A percentile compares a stretch with the other conserved stretches of the same genome.
Conservation (phyloP, 257 asterid genomes). For the Haberlea rhodopensis region DNA sequence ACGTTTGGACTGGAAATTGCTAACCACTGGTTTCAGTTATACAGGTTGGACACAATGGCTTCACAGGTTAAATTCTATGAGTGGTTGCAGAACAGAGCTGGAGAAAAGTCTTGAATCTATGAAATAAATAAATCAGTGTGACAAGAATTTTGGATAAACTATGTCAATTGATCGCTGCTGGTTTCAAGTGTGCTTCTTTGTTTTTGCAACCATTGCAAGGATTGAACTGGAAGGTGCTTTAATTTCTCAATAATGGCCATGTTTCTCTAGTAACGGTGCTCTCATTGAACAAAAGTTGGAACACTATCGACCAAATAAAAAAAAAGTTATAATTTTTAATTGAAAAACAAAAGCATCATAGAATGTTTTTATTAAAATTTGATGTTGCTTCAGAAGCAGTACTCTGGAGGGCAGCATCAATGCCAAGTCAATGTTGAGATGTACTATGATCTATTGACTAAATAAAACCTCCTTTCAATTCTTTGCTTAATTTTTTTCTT, state of each 20-base stretch:
- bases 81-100: constrained; percentile 83
- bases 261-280: neutral
- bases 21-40: constrained; percentile 76
- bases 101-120: constrained; percentile 27
- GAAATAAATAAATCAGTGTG: neutral
- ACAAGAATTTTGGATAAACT: neutral
- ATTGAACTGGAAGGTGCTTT: neutral
- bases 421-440: too few species aligned
- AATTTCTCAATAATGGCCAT: neutral
- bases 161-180: neutral
- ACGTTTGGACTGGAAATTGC: constrained; percentile 76
- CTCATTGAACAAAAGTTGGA: too few species aligned
- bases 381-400: too few species aligned
- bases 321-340: too few species aligned
- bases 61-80: constrained; percentile 83
- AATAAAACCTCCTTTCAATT: too few species aligned
- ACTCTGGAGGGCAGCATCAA: too few species aligned
- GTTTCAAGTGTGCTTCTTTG: neutral
- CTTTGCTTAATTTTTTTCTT: too few species aligned
- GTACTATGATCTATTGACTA: too few species aligned
- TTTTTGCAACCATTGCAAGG: neutral
- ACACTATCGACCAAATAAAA: too few species aligned
- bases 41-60: constrained; percentile 63
- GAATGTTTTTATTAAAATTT: too few species aligned
- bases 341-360: too few species aligned